phyloP scores from a whole-genome alignment of 306 rosid species.

The Casuarina glauca region DNA sequence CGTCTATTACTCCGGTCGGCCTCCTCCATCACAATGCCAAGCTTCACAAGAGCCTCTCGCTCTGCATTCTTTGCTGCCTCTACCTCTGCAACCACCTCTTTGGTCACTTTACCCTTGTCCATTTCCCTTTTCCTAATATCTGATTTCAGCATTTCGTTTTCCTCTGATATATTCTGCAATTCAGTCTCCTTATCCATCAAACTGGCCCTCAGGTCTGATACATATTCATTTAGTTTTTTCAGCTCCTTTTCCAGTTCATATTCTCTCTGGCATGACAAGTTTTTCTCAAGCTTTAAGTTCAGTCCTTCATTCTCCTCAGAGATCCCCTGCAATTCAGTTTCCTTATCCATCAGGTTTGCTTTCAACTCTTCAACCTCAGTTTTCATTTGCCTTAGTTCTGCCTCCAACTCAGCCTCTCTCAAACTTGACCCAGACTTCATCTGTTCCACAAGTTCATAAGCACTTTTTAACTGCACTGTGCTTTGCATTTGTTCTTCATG shows the following conservation, averaged over 20 bases:
- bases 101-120: conserved; percentile 40
- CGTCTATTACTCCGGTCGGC: conserved; percentile 63
- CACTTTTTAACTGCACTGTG: conserved; percentile 59
- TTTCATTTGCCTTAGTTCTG: conserved; percentile 52
- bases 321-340: conserved; percentile 86
- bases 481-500: conserved; percentile 71
- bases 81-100: conserved; percentile 46
- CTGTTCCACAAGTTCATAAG: conserved; percentile 67
- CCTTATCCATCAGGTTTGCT: conserved; percentile 88
- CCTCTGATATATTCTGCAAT: conserved; percentile 70
- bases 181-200: conserved; percentile 87
- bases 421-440: conserved; percentile 52
- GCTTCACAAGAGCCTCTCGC: conserved; percentile 61
- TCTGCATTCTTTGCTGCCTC: conserved; percentile 60
- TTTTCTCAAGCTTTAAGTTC: conserved; percentile 51
- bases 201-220: conserved; percentile 56
- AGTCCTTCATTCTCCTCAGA: conserved; percentile 83
- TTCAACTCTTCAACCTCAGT: conserved; percentile 70
- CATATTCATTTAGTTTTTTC: conserved; percentile 50
- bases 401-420: conserved; percentile 51
- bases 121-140: conserved; percentile 49
- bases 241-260: conserved; percentile 48
- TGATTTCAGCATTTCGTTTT: conserved; percentile 64
- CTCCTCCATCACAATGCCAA: conserved; percentile 74
- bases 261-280: conserved; percentile 46